These are phyloP conservation scores for Ceratocystiopsis sp. DNA, from an alignment of 2,329 filamentous ascomycete species.

Conservation along the genomic window DNA sequence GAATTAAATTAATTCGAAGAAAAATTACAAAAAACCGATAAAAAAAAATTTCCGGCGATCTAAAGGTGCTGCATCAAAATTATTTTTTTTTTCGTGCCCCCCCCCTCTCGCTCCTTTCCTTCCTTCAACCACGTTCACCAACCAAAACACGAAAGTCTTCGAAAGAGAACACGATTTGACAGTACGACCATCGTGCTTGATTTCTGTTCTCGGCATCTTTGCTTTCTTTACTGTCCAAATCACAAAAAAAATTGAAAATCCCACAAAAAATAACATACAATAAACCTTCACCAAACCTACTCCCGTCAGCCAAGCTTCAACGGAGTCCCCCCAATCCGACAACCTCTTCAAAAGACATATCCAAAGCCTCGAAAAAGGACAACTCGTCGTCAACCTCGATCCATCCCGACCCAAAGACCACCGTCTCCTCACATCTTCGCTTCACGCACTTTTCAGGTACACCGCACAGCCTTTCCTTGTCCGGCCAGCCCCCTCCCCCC, in stretches of 20 bases:
- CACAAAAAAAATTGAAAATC: conserved; percentile 46
- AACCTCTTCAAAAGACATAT: conserved; percentile 4
- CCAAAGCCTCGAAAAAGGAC: conserved; percentile 8
- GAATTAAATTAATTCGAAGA: background rate
- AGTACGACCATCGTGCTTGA: conserved; percentile 39
- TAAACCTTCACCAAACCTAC: conserved; percentile 12
- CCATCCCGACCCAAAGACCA: background rate
- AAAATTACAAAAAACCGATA: conserved; percentile 4
- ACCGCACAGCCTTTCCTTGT: background rate
- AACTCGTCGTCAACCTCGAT: background rate
- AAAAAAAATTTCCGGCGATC: conserved; percentile 5
- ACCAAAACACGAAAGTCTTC: conserved; percentile 25
- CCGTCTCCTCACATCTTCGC: no score
- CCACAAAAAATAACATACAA: conserved; percentile 24
- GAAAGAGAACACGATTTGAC: conserved; percentile 10
- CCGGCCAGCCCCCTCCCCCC: no score
- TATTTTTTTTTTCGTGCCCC: conserved; percentile 5
- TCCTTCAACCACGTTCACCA: conserved; percentile 19
- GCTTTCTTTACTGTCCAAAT: conserved; percentile 30
- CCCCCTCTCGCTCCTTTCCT: conserved; percentile 4
- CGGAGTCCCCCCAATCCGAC: conserved; percentile 5
- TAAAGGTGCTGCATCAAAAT: conserved; percentile 6
- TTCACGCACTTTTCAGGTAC: background rate
- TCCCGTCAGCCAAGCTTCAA: conserved; percentile 7
- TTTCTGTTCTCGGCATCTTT: conserved; percentile 42